Conservation (phyloP, 306 rosid species). For the Cajanus cajan region DNA sequence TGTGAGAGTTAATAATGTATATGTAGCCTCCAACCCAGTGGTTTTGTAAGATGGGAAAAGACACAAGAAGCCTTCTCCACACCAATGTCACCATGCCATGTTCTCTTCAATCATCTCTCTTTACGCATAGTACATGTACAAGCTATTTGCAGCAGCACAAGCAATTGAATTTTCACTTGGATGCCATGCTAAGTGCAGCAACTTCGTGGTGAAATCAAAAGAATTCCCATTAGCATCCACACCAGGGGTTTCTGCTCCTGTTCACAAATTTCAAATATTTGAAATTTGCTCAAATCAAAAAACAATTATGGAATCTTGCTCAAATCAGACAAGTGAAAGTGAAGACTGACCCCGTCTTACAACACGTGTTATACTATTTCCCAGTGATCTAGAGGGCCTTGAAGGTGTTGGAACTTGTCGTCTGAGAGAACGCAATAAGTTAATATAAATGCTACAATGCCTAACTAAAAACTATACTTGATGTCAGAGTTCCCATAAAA, state of each 20-base stretch:
- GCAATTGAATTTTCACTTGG: conserved; percentile 92
- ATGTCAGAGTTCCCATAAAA: not conserved
- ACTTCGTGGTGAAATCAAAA: conserved; percentile 90
- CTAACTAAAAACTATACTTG: not conserved
- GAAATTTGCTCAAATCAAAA: not conserved
- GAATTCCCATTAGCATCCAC: conserved; percentile 96
- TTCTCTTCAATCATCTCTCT: conserved; percentile 44
- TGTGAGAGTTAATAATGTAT: conserved; percentile 49
- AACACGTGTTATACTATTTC: conserved; percentile 89
- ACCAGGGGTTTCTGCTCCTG: conserved; percentile 82
- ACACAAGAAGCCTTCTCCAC: conserved; percentile 65
- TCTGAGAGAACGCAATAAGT: conserved; percentile 43
- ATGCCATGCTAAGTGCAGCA: conserved; percentile 99
- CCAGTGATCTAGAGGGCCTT: conserved; percentile 88
- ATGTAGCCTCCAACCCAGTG: conserved; percentile 58
- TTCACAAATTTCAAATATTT: not conserved
- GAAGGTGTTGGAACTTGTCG: conserved; percentile 93
- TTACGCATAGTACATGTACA: conserved; percentile 99
- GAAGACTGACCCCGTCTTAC: conserved; percentile 76
- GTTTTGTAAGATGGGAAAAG: conserved; percentile 56
- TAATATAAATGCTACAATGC: not conserved
- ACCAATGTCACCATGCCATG: conserved; percentile 55
- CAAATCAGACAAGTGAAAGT: not conserved
- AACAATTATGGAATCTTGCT: not conserved
- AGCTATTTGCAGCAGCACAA: conserved; percentile 99